A percentile compares a stretch with the other conserved stretches of the same genome.
These are phyloP conservation scores for Talaromyces sp. DNA, from an alignment of 2,329 filamentous ascomycete species.

Conservation along the genomic window DNA sequence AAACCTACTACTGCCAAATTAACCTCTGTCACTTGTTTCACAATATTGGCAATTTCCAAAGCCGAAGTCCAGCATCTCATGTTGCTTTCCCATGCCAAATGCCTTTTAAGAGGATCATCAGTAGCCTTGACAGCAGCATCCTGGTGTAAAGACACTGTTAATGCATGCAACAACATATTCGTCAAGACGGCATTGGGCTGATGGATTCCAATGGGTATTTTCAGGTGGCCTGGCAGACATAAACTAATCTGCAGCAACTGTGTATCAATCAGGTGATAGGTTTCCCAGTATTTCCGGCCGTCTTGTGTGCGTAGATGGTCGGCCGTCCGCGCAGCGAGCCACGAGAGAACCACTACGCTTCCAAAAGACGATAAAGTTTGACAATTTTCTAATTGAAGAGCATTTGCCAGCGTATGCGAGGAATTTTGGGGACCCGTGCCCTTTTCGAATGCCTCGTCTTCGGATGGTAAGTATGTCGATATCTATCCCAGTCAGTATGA, in stretches of 20 bases:
- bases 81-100: background rate
- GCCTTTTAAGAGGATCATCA: background rate
- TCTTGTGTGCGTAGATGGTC: background rate
- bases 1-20: background rate
- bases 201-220: background rate
- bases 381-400: background rate
- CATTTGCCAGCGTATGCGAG: background rate
- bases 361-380: background rate
- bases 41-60: background rate
- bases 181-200: background rate
- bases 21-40: background rate
- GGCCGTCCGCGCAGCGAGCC: background rate
- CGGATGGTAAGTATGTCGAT: background rate
- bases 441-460: background rate
- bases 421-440: background rate
- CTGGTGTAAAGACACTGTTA: background rate
- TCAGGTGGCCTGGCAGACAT: background rate
- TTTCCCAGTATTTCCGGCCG: background rate
- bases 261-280: background rate
- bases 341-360: background rate
- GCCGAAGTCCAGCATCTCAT: background rate
- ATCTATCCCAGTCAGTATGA: background rate
- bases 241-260: background rate
- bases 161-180: background rate
- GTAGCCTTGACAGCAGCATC: background rate